These are phyloP conservation scores for Monosporascus sp. DNA, from an alignment of 2,329 filamentous ascomycete species.

Conservation along the genomic window DNA sequence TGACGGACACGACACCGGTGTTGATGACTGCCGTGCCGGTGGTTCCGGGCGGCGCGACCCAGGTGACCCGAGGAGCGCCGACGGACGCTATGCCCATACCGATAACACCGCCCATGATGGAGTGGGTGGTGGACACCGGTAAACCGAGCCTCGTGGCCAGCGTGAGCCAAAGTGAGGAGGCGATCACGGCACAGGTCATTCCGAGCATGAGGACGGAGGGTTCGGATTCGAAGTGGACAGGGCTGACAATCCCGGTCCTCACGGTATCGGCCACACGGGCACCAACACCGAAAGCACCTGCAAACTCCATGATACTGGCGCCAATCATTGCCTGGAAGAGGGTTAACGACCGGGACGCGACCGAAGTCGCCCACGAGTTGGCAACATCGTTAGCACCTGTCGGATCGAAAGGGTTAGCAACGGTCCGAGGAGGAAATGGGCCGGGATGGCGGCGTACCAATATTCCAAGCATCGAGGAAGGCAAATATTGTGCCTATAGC, in stretches of 20 bases:
- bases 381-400: constrained; percentile 59
- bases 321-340: constrained; percentile 55
- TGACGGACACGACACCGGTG: constrained; percentile 52
- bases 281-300: constrained; percentile 55
- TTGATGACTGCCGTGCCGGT: constrained; percentile 30
- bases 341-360: constrained; percentile 61
- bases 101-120: constrained; percentile 53
- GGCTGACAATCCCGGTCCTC: constrained; percentile 52
- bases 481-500: constrained; percentile 61
- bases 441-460: constrained; percentile 33
- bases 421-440: neutral
- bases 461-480: constrained; percentile 62
- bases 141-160: constrained; percentile 48
- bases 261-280: constrained; percentile 57
- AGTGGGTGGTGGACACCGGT: constrained; percentile 58
- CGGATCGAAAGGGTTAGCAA: constrained; percentile 1
- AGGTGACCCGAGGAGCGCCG: constrained; percentile 46
- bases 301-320: constrained; percentile 55
- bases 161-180: constrained; percentile 51
- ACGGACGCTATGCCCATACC: constrained; percentile 54
- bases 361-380: constrained; percentile 70
- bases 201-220: constrained; percentile 53
- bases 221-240: constrained; percentile 34
- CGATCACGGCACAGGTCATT: constrained; percentile 50
- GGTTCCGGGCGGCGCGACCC: constrained; percentile 38